Evolutionary conservation across 306 rosid genomes (phyloP), one percentile per base, ranked within the genome.

Genomic region (Canavalia ensiformis): DNA sequence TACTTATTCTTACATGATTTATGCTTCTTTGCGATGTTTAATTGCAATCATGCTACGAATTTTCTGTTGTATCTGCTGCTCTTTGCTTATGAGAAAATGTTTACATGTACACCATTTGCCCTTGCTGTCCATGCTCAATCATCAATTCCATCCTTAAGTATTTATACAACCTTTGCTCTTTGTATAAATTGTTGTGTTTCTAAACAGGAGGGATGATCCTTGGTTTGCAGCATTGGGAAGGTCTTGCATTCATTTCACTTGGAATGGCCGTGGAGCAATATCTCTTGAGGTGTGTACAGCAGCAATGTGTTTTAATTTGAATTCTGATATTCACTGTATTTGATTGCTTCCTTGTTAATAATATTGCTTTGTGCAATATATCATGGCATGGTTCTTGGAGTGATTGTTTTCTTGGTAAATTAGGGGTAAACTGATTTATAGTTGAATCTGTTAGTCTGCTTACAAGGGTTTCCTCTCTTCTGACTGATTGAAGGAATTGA

Each of bases 201-300:
- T 59, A 11, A 79, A 74, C 69, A 95, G 99, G 96, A 91, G 93
- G 85, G 96, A 93, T 71, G 96, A 95, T 86, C 86, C 91, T 78
- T 95, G 98, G 99, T 95, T 95, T 87, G 90, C 94, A 57, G 91
- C 94, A 49, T 87, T 95, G 81, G 99, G 98, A 82, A 88, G 89
- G 62, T 88, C 91, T 80, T 93, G 99, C 81, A 91, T 95, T 88
- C 99, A 95, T 84, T 84, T 93, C 83, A 95, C 98, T 49, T 95
- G 98, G 97, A 89, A 84, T 76, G 92, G 87, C 68, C 89, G 96
- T 51, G 99, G 99, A 60, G 88, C 91, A 65, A 89, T 95, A 84
- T 90, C 99, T 37, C 98, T 95, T 50, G 97, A 95, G 97, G 99
- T 90, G 52, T 25, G 81, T 79, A 25, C 77, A 55, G 72, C 57